Base-by-base conservation (phyloP, 2,329 filamentous ascomycete genomes). In the Chaetomium sp. region DNA sequence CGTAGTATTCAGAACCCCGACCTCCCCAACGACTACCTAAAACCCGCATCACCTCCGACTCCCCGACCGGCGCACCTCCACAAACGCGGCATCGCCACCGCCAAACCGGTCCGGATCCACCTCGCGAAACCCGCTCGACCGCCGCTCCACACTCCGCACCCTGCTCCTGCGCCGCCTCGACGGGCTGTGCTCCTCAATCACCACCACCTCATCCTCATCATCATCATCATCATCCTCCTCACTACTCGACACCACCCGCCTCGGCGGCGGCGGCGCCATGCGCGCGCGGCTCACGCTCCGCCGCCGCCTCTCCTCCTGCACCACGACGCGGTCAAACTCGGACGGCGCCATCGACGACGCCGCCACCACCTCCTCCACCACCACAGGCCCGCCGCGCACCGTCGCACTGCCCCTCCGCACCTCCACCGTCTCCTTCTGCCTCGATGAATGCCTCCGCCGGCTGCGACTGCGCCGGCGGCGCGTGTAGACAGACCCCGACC, bases 121-220 rank as follows among this genome's bases (percentile, higher is more conserved):
- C 53, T 78, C 72, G n/a, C 72, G 64, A 56, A 71, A 75, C 31
- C 69, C 73, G 2, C 69, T 62, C 51, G 65, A 67, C 65, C 73
- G 55, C 66, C 74, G 65, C 68, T 72, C 69, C 56, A 69, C 69
- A 55, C 71, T 72, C 57, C 69, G 68, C 65, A 70, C 67, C 60
- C 70, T 69, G 45, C 67, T 67, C 47, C 66, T 65, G 62, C 69
- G 66, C 57, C 70, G 69, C 45, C 69, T 59, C 63, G 70, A 64
- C 57, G 73, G 72, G 16, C 67, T 72, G 21, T 72, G 69, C 69
- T 77, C 74, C 69, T 77, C 75, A 60, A 76, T 74, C 25, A 77
- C 75, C 3, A 77, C 73, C 10, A 76, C 72, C 71, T 77, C 75
- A 35, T 76, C 74, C 2, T 74, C 72, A 21, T 60, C 57, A 19